phyloP scores from a whole-genome alignment of 1,284 basidiomycete genomes.

The Phellopilus nigrolimitatus region DNA sequence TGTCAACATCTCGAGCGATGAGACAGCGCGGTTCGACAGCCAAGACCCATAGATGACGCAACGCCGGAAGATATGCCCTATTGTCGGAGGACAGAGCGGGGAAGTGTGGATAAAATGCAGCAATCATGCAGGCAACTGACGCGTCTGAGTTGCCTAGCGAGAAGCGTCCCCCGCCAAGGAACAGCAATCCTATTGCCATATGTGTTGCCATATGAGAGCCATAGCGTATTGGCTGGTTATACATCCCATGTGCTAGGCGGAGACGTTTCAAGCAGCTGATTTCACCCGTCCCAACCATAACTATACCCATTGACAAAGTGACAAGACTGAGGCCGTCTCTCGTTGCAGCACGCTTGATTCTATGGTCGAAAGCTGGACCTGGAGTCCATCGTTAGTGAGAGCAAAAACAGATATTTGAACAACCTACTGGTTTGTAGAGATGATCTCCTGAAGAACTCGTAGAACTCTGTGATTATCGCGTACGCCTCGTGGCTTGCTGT shows the following conservation, averaged over 20 bases:
- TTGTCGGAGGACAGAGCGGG: conserved; percentile 80
- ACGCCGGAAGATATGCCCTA: conserved; percentile 86
- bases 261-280: conserved; percentile 86
- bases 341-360: conserved; percentile 82
- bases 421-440: conserved; percentile 58
- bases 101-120: conserved; percentile 89
- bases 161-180: conserved; percentile 90
- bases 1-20: conserved; percentile 87
- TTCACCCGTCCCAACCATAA: conserved; percentile 97
- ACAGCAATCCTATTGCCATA: conserved; percentile 88
- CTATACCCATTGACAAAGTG: conserved; percentile 80
- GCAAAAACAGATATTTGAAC: neutral
- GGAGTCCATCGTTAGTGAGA: conserved; percentile 16
- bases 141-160: conserved; percentile 91
- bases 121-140: conserved; percentile 85
- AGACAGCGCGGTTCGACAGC: conserved; percentile 93
- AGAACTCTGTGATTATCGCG: conserved; percentile 73
- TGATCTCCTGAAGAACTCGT: conserved; percentile 70
- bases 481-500: conserved; percentile 87
- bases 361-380: conserved; percentile 79
- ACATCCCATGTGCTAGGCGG: conserved; percentile 88
- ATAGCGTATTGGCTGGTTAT: conserved; percentile 77
- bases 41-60: conserved; percentile 93
- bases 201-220: conserved; percentile 90
- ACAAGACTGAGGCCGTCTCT: conserved; percentile 86